phyloP scores from a whole-genome alignment of 495 filamentous ascomycete genomes.

The Choiromyces venosus region DNA sequence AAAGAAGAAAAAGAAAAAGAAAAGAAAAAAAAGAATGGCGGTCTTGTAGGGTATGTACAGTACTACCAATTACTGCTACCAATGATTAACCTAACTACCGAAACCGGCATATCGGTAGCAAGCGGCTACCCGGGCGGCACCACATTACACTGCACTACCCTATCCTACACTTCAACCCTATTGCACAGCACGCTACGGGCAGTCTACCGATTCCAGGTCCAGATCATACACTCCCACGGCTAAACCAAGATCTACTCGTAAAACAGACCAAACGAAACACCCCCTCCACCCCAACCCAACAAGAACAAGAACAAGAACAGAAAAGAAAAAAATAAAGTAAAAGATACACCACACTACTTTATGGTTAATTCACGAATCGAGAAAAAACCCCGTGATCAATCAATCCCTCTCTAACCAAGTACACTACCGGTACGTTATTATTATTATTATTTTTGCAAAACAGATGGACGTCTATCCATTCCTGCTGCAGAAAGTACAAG shows the following conservation, averaged over 20 bases:
- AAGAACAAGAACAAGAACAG: no score
- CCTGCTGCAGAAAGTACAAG: neutral
- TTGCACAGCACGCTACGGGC: neutral
- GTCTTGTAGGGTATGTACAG: no score
- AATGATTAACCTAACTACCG: conserved; percentile 2
- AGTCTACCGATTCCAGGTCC: neutral
- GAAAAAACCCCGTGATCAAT: neutral
- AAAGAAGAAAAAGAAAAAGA: neutral
- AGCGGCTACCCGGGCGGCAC: neutral
- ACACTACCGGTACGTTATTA: neutral
- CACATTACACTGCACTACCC: neutral
- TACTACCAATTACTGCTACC: neutral
- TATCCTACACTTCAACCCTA: neutral
- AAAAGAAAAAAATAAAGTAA: neutral
- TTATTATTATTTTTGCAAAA: neutral
- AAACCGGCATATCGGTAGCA: neutral
- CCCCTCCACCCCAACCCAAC: no score
- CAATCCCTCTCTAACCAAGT: neutral
- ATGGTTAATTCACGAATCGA: no score
- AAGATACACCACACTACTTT: no score
- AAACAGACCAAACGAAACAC: no score
- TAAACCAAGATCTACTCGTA: neutral
- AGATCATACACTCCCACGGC: neutral
- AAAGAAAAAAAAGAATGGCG: neutral
- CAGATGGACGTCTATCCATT: neutral